Base-by-base conservation (phyloP, 306 rosid genomes). In the Betula pendula region DNA sequence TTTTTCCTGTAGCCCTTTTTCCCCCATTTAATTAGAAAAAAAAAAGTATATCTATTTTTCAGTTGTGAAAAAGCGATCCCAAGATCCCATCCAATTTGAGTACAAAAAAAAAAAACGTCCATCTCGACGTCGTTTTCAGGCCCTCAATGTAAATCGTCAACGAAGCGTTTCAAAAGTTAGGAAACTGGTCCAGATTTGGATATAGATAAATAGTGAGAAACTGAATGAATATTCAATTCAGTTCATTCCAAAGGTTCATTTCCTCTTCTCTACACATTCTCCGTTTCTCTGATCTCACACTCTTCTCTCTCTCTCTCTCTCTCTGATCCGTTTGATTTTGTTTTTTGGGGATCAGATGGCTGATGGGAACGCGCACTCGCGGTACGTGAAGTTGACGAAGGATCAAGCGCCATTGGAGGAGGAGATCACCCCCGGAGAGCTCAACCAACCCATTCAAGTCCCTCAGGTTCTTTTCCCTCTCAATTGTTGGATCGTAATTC, bases 381-480 rank as follows among this genome's bases (percentile, higher is more conserved):
- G 68, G 72, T 90, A 90, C 70, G 92, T 90, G 78, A 86, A 83
- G 76, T 85, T 90, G 47, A 79, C 78, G 0, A 85, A 74, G 78
- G 92, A 85, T 50, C 91, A 90, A 19, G 80, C 59, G 6, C 85
- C 91, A 19, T 0, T 78, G 24, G 88, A 88, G 78, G 88, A 88
- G 78, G 92, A 90, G 56, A 83, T 90, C 76, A 83, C 68, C 0
- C 96, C 91, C 29, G 92, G 96, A 63, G 92, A 90, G 81, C 85
- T 90, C 22, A 90, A 90, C 82, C 92, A 90, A 19, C 96, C 96
- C 48, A 78, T 90, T 80, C 81, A 88, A 49, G 86, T 90, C 38
- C 89, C 92, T 8, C 96, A 90, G 85, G 92, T 80, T 71, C 48
- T 4, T 6, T 17, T 1, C 51, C 29, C 66, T 44, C 0, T 1